Evolutionary conservation across 345 rosid genomes (phyloP).

Genomic region (Lepidium sativum): DNA sequence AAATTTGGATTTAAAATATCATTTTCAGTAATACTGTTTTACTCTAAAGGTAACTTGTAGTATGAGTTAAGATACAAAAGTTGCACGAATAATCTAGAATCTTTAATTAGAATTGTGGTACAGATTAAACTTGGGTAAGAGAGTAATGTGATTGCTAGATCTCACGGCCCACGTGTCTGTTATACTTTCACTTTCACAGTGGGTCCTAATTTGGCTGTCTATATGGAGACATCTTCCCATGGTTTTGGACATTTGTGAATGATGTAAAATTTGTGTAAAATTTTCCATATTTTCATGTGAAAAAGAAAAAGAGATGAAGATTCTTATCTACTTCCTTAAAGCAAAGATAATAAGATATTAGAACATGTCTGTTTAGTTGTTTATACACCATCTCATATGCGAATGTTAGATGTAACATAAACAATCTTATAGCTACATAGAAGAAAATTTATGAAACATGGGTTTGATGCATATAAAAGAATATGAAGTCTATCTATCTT

Average conservation of each 20-base stretch:
- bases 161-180: constrained; percentile 14
- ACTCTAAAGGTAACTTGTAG: no score
- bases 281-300: not conserved
- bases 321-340: not conserved
- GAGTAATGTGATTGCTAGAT: constrained; percentile 4
- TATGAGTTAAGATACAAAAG: no score
- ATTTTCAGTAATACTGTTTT: no score
- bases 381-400: not conserved
- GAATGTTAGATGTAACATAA: not conserved
- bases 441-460: not conserved
- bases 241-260: constrained; percentile 16
- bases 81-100: no score
- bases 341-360: not conserved
- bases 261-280: not conserved
- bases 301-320: not conserved
- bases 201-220: constrained; percentile 7
- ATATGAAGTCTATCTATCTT: no score
- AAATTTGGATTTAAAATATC: no score
- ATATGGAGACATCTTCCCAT: constrained; percentile 6
- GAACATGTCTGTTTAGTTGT: not conserved
- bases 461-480: no score
- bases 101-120: no score
- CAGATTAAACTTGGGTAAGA: not conserved
- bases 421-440: not conserved
- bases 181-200: not conserved